Base-by-base conservation (phyloP, 306 rosid genomes). In the Medicago lupulina region DNA sequence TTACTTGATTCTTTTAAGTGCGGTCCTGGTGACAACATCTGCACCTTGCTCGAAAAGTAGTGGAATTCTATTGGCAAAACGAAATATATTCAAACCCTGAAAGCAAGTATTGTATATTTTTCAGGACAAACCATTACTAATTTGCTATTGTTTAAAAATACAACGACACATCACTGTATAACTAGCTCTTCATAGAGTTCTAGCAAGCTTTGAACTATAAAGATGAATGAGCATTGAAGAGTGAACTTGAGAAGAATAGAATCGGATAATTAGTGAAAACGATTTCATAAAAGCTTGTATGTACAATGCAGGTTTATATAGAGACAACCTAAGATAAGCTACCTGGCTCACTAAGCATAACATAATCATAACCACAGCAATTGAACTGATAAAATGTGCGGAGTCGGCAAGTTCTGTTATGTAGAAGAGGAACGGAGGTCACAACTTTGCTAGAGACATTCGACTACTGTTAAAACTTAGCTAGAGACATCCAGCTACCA, bases 1-100 rank as follows among this genome's bases (percentile, higher is more conserved):
- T 71, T 84, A 92, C 97, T 92, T 94, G 85, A 94, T 94, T 83
- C 98, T 89, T 90, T 92, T 92, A n/a, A 85, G 87, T 64, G 96
- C 91, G 7, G 95, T 94, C 84, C 98, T 85, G 79, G 97, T 94
- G 64, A 94, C 98, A 64, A 94, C 98, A 81, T 94, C 98, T 13
- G 98, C 98, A 59, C 98, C 98, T 88, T 94, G 98, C 95, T 94
- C 98, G 76, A 94, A 94, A 83, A 94, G 98, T 78, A 94, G 96
- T n/a, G 98, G 98, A 75, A 94, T 94, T 67, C 98, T 93, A 63
- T 94, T 94, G 83, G 98, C 98, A 87, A 94, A 94, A 73, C 97
- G 87, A 87, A 94, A 94, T 67, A 94, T 86, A 79, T 94, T 94
- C 81, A 94, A 79, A 82, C 98, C 98, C 98, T 94, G 87, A 72